phyloP scores from a whole-genome alignment of 306 rosid genomes.

The Calophaca sinica region DNA sequence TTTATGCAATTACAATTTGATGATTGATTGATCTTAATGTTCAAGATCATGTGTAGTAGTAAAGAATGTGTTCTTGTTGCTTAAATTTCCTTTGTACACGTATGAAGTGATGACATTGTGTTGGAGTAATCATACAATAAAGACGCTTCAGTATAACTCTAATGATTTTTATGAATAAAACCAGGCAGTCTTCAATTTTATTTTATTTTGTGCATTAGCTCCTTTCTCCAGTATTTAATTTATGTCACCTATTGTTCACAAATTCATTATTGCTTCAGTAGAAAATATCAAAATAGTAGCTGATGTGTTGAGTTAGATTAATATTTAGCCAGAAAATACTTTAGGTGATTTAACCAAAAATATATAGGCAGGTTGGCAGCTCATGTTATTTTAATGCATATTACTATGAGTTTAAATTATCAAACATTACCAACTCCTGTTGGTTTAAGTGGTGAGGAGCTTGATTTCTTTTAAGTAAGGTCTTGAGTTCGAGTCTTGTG shows the following conservation, averaged over 20 bases:
- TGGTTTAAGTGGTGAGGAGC: too few relatives aligned
- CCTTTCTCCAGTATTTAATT: neutral
- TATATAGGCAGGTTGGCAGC: too few relatives aligned
- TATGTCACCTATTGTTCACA: neutral
- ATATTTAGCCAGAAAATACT: too few relatives aligned
- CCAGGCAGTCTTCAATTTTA: neutral
- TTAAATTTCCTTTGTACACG: neutral
- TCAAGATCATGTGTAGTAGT: conserved; percentile 9
- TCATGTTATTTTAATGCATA: too few relatives aligned
- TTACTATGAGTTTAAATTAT: too few relatives aligned
- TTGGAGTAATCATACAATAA: conserved; percentile 16
- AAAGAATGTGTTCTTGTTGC: conserved; percentile 35
- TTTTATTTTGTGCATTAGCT: neutral
- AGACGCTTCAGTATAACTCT: conserved; percentile 14
- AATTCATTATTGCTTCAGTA: neutral
- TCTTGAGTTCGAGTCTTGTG: too few relatives aligned
- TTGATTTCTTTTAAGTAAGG: too few relatives aligned
- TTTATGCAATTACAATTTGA: neutral
- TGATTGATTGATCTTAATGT: neutral
- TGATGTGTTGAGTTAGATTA: neutral
- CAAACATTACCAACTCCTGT: too few relatives aligned
- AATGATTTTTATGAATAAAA: conserved; percentile 16
- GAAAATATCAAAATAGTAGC: neutral
- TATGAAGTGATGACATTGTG: neutral
- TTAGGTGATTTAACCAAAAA: too few relatives aligned